phyloP scores from a whole-genome alignment of 495 filamentous ascomycete genomes.

The Wilcoxina mikolae region DNA sequence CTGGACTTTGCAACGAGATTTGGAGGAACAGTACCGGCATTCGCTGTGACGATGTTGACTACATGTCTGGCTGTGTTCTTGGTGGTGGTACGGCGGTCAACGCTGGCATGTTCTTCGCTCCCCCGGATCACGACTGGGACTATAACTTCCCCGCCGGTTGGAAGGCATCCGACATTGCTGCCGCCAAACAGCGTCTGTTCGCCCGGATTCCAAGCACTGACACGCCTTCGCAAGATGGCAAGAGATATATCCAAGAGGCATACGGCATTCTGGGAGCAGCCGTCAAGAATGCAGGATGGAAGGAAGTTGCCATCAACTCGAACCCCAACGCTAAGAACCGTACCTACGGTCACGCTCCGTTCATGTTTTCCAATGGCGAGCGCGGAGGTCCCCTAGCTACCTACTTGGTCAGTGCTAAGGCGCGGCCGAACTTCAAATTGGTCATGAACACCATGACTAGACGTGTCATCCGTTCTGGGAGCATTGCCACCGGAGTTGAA shows the following conservation, averaged over 20 bases:
- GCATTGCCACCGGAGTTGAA: constrained; percentile 52
- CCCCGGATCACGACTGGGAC: constrained; percentile 49
- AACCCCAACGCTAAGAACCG: constrained; percentile 50
- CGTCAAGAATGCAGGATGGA: constrained; percentile 45
- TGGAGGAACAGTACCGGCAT: constrained; percentile 48
- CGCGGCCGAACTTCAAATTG: constrained; percentile 50
- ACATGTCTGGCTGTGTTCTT: constrained; percentile 64
- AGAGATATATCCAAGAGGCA: constrained; percentile 52
- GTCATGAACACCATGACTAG: constrained; percentile 50
- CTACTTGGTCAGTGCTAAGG: constrained; percentile 51
- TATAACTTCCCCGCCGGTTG: constrained; percentile 59
- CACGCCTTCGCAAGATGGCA: constrained; percentile 50
- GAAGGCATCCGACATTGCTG: constrained; percentile 48
- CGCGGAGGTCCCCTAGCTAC: constrained; percentile 59
- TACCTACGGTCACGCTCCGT: constrained; percentile 50
- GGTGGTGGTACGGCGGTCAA: constrained; percentile 68
- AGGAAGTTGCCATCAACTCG: constrained; percentile 42
- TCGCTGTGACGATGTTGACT: constrained; percentile 52
- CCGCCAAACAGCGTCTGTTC: constrained; percentile 47
- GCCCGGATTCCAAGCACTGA: constrained; percentile 55
- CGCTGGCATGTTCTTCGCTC: constrained; percentile 43
- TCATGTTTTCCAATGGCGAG: constrained; percentile 52
- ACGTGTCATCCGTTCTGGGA: constrained; percentile 47
- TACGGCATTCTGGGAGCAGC: constrained; percentile 43
- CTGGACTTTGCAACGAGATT: constrained; percentile 59